A percentile compares a stretch with the other conserved stretches of the same genome.
Conservation (phyloP, 1,284 basidiomycete genomes). For the Veloboletus limbatus region DNA sequence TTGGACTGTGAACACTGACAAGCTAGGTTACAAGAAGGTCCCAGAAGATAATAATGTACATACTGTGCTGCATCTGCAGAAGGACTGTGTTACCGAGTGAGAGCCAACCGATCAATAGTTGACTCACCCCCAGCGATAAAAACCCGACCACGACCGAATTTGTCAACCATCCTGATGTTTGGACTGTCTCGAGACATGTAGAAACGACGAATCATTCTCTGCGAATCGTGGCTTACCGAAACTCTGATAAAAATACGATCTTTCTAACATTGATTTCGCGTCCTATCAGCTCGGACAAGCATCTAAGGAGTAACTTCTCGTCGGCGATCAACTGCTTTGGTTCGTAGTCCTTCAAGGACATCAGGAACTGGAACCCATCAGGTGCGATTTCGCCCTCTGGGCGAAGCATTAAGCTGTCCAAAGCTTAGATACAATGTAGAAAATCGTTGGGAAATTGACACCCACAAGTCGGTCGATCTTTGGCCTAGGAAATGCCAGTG, state of each 20-base stretch:
- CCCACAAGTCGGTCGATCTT: constrained; percentile 10
- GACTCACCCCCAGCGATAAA: constrained; percentile 34
- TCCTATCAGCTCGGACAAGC: constrained; percentile 16
- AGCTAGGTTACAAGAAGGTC: not conserved
- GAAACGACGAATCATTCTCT: not conserved
- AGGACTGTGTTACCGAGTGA: not conserved
- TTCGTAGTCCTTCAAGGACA: constrained; percentile 30
- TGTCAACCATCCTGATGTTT: constrained; percentile 35
- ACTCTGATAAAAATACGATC: constrained; percentile 17
- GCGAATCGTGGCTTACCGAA: constrained; percentile 19
- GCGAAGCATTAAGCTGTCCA: constrained; percentile 13
- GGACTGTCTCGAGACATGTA: constrained; percentile 16
- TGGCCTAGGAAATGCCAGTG: constrained; percentile 34
- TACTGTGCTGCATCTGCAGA: constrained; percentile 1
- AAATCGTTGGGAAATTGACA: not conserved
- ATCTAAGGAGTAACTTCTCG: constrained; percentile 13
- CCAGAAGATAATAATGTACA: not conserved
- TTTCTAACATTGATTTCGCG: constrained; percentile 19
- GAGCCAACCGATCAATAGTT: not conserved
- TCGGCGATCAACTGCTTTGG: constrained; percentile 28
- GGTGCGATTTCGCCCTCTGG: constrained; percentile 19
- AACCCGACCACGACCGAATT: constrained; percentile 31
- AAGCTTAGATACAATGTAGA: not conserved
- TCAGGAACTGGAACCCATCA: constrained; percentile 35
- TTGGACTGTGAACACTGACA: constrained; percentile 4